A percentile compares a stretch with the other conserved stretches of the same genome.
These are phyloP conservation scores for Hypoxylon fragiforme DNA, from an alignment of 495 filamentous ascomycete genomes.

Conservation along the genomic window DNA sequence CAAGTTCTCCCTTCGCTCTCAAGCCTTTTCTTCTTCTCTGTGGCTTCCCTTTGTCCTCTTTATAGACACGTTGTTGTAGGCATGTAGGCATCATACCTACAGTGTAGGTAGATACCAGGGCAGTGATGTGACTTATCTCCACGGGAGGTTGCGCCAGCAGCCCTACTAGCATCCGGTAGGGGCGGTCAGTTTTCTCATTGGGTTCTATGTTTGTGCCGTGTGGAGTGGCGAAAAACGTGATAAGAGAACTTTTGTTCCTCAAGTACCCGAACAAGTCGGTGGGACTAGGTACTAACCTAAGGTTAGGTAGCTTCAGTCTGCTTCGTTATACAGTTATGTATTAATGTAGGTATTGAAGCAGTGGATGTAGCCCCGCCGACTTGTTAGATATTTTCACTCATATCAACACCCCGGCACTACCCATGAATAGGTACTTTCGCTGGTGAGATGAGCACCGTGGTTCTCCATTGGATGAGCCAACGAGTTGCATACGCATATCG, in stretches of 20 bases:
- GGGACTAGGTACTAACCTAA: background rate
- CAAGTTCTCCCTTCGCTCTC: too few relatives aligned
- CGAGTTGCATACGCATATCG: slow-evolving; percentile 21
- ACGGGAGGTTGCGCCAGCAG: slow-evolving; percentile 8
- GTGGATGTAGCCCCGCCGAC: slow-evolving; percentile 2
- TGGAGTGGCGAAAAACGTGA: slow-evolving; percentile 12
- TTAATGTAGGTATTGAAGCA: slow-evolving; percentile 1
- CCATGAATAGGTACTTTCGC: background rate
- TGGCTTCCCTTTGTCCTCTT: slow-evolving; percentile 1
- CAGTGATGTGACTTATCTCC: background rate
- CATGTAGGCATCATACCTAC: too few relatives aligned
- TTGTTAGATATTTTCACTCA: background rate
- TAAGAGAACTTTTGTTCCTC: slow-evolving; percentile 13
- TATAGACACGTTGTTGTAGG: background rate
- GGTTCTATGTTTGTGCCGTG: slow-evolving; percentile 15
- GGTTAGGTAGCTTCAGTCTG: too few relatives aligned
- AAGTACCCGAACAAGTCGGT: background rate
- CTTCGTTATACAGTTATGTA: too few relatives aligned
- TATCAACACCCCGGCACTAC: slow-evolving; percentile 13
- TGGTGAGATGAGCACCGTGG: slow-evolving; percentile 7
- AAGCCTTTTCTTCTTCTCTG: background rate
- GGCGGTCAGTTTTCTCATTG: slow-evolving; percentile 19
- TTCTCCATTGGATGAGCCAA: slow-evolving; percentile 13
- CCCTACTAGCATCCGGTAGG: slow-evolving; percentile 17
- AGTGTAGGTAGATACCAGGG: too few relatives aligned